These are phyloP conservation scores for Globisporangium irregulare DNA, from an alignment of 352 stramenopile species.

Conservation along the genomic window DNA sequence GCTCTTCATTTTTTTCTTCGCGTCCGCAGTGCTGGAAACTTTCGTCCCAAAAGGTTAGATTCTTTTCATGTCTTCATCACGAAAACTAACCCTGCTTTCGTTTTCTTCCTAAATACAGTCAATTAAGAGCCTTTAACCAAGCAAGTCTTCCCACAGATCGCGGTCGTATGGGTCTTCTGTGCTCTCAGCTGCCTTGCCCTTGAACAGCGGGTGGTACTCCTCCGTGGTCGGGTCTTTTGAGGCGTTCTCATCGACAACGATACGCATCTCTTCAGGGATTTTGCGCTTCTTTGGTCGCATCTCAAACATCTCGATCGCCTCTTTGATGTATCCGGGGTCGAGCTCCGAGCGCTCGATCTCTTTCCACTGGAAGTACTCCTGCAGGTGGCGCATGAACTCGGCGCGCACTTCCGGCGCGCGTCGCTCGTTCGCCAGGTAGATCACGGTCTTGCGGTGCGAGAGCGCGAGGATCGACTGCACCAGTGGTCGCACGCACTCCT, in stretches of 20 bases:
- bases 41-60: slow-evolving; percentile 3
- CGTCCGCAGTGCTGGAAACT: background rate
- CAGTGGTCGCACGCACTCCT: slow-evolving; percentile 64
- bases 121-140: slow-evolving; percentile 25
- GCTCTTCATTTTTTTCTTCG: background rate
- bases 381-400: slow-evolving; percentile 65
- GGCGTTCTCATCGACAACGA: slow-evolving; percentile 26
- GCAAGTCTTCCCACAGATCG: slow-evolving; percentile 67
- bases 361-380: slow-evolving; percentile 76
- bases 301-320: slow-evolving; percentile 78
- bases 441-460: slow-evolving; percentile 71
- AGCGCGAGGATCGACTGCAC: slow-evolving; percentile 79
- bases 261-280: slow-evolving; percentile 67
- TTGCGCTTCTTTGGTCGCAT: slow-evolving; percentile 75
- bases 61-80: slow-evolving; percentile 3
- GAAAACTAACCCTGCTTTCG: background rate
- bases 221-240: slow-evolving; percentile 21
- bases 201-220: slow-evolving; percentile 48
- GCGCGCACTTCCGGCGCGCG: slow-evolving; percentile 54
- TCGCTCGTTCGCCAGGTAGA: slow-evolving; percentile 77
- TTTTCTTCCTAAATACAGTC: slow-evolving; percentile 12
- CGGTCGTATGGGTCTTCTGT: slow-evolving; percentile 52
- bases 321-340: slow-evolving; percentile 65
- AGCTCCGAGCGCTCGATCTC: slow-evolving; percentile 55
- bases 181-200: slow-evolving; percentile 11